These are phyloP conservation scores for Tylopilus subfusipes DNA, from an alignment of 768 basidiomycete species.

Conservation along the genomic window DNA sequence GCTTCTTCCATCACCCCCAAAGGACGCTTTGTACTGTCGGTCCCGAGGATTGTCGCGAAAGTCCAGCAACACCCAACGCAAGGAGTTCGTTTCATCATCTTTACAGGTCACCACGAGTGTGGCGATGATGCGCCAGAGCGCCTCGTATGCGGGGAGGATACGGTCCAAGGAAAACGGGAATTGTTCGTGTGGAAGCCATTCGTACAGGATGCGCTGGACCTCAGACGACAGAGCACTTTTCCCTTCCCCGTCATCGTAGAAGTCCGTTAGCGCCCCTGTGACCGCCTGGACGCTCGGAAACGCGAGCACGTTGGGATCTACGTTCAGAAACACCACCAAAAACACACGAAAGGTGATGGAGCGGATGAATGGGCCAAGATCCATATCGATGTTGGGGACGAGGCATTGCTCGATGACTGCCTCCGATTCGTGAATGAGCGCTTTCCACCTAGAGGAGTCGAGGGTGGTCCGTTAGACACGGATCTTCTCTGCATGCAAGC, in stretches of 20 bases:
- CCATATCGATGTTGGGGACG: constrained; percentile 6
- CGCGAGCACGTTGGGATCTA: constrained; percentile 21
- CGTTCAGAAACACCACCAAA: constrained; percentile 39
- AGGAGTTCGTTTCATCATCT: constrained; percentile 18
- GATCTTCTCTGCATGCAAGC: not conserved
- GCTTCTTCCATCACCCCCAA: constrained; percentile 12
- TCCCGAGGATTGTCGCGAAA: constrained; percentile 35
- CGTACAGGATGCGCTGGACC: constrained; percentile 37
- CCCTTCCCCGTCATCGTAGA: constrained; percentile 36
- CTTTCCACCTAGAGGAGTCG: constrained; percentile 12
- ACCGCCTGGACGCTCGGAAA: constrained; percentile 35
- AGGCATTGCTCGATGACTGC: constrained; percentile 12
- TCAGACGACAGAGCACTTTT: constrained; percentile 27
- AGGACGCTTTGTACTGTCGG: constrained; percentile 16
- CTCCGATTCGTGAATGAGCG: constrained; percentile 12
- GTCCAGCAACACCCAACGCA: constrained; percentile 32
- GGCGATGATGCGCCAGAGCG: constrained; percentile 59
- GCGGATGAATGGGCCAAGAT: constrained; percentile 43
- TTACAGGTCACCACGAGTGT: constrained; percentile 36
- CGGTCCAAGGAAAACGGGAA: constrained; percentile 40
- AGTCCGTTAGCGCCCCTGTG: constrained; percentile 39
- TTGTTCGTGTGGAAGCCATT: constrained; percentile 36
- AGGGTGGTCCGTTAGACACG: constrained; percentile 2
- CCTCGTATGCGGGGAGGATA: constrained; percentile 60
- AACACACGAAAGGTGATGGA: constrained; percentile 42